Conservation (phyloP, 1,284 basidiomycete genomes). For the Chondrostereum purpureum region DNA sequence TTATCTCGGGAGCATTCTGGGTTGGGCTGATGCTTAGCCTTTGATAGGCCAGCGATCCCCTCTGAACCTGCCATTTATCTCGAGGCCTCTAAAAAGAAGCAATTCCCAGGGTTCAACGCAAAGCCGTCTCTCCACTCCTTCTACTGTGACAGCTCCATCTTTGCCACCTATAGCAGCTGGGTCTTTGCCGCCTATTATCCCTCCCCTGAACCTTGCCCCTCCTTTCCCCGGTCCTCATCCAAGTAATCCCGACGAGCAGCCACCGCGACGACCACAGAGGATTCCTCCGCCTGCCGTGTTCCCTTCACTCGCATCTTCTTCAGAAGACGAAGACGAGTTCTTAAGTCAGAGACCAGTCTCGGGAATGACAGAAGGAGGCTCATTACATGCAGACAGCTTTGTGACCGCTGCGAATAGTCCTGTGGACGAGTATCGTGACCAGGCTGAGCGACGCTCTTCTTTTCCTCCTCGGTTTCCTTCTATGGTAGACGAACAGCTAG, state of each 20-base stretch:
- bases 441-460: constrained; percentile 11
- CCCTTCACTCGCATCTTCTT: constrained; percentile 29
- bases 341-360: constrained; percentile 23
- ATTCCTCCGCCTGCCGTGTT: constrained; percentile 16
- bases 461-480: too few species aligned
- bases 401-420: constrained; percentile 42
- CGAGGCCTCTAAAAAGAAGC: constrained; percentile 25
- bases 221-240: constrained; percentile 42
- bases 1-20: too few species aligned
- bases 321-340: constrained; percentile 36
- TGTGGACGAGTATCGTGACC: background rate
- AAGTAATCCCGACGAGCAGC: constrained; percentile 22
- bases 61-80: too few species aligned
- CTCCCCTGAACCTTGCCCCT: constrained; percentile 51
- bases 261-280: constrained; percentile 21
- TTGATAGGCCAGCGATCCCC: too few species aligned
- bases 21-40: too few species aligned
- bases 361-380: constrained; percentile 28
- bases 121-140: constrained; percentile 39
- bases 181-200: constrained; percentile 38
- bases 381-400: constrained; percentile 52
- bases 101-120: constrained; percentile 52
- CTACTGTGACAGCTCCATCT: constrained; percentile 25
- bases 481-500: too few species aligned
- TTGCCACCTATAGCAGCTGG: too few species aligned